Percentiles rank a stretch among this genome's conserved stretches.
These are phyloP conservation scores for Aspergillus viridinutans DNA, from an alignment of 2,329 filamentous ascomycete genomes.

Conservation along the genomic window DNA sequence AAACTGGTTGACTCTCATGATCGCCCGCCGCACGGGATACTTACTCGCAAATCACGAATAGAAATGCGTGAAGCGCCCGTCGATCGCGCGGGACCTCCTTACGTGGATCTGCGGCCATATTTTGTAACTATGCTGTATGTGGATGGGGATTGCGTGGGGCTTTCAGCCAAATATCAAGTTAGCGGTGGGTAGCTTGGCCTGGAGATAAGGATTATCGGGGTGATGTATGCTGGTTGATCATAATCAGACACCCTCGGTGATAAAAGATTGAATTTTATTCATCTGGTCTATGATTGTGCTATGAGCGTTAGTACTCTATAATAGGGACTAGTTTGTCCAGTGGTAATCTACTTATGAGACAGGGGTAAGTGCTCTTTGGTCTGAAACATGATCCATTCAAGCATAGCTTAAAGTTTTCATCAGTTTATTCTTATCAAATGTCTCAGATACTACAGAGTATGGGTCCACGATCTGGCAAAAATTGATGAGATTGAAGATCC, in stretches of 20 bases:
- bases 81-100: constrained; percentile 25
- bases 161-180: not conserved
- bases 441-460: not conserved
- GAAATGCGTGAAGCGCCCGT: constrained; percentile 12
- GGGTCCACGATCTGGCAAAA: not conserved
- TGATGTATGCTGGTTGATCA: not conserved
- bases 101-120: constrained; percentile 17
- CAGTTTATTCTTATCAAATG: not conserved
- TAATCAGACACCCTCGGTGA: not conserved
- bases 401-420: not conserved
- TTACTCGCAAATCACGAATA: constrained; percentile 7
- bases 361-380: not conserved
- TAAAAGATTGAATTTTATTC: not conserved
- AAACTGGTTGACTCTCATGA: constrained; percentile 2
- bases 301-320: not conserved
- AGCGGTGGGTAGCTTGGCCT: not conserved
- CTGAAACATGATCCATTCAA: not conserved
- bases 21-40: constrained; percentile 7
- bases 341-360: not conserved
- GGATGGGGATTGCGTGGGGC: not conserved
- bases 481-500: not conserved
- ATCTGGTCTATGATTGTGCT: not conserved
- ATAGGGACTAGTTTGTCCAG: not conserved
- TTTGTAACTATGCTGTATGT: constrained; percentile 1
- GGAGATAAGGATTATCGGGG: not conserved